Base-by-base conservation (phyloP, 257 asterid species). In the Ballota nigra region DNA sequence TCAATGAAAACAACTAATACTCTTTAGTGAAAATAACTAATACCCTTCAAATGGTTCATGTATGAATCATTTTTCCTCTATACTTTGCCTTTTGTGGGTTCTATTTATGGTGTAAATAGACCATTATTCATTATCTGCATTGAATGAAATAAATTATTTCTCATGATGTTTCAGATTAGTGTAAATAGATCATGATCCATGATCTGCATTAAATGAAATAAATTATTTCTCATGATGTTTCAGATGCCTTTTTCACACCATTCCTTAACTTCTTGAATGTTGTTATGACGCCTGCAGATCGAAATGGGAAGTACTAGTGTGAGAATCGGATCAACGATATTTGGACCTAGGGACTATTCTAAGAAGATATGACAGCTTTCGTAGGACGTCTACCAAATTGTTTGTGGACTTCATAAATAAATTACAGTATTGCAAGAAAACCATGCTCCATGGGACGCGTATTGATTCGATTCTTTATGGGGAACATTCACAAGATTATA, bases 231-330 rank as follows among this genome's bases (percentile, higher is more conserved):
- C 10, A 22, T 57, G 53, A 58, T 31, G 26, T 66, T 15, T 66
- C 49, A 24, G 33, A 45, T 71, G 33, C 24, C 22, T 49, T 18
- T 49, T 47, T 40, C 15, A 47, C 51, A 41, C 12, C 18, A 41
- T 41, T 12, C 51, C 2, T 41, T 41, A 41, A 22, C 19, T 11
- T 19, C 28, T 12, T 29, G 49, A 71, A n/a, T 49, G 38, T 7
- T 60, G 3, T 60, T 29, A 29, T 31, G 61, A 16, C 70, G 47
- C 26, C 53, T 86, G 88, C 92, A 92, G 96, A 89, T 92, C 65
- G 92, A 83, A 78, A 81, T 87, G 96, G 98, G 98, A 33, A 92
- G 96, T 76, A 92, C 96, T 43, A 92, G 79, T 43, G 96, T 89
- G 75, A 81, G 98, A 79, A 79, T 92, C 15, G 98, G 98, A 79